Evolutionary conservation across 116 monocot genomes (phyloP), one percentile per base, ranked within the genome.

Genomic region (Cymodocea nodosa): DNA sequence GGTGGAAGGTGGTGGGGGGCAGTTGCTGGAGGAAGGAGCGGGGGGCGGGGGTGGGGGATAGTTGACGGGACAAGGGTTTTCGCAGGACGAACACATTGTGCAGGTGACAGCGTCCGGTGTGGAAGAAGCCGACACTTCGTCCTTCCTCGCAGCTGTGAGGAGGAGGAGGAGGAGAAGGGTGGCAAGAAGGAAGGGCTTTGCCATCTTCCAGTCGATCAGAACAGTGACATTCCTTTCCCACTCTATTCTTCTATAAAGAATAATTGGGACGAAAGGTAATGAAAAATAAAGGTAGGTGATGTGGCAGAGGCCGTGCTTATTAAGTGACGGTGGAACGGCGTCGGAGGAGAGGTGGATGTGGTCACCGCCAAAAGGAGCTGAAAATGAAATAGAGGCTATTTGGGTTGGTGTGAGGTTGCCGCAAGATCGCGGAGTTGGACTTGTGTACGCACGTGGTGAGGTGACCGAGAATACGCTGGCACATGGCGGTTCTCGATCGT

Each of bases 21-120:
- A 52, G 20, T 40, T 39, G 54, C 25, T 13, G 63, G 72, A 24
- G 23, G 63, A 18, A n/a, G 60, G 36, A 1, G 73, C 65, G 53
- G 80, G 67, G 12, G 78, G 81, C 0, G 76, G 51, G 7, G 77
- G 69, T 22, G 73, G 59, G 5, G 61, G 40, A 35, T 68, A 68
- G 5, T 77, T 6, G 10, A 70, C 49, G 4, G 78, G 81, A 67
- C 84, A 84, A 11, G 84, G 84, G 66, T 84, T 78, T 58, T 84
- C 84, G 59, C 84, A 84, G 24, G 80, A 77, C 56, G 74, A 60
- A 75, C 84, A 84, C 84, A 84, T 78, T 72, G 72, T 73, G 76
- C 85, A 85, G n/a, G 75, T 60, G 50, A 73, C 68, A 18, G 35
- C 70, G 69, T 68, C 64, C 2, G 54, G 65, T 11, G 57, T 56